Evolutionary conservation across 352 stramenopile species (phyloP), one percentile per base, ranked within the genome.

Genomic region (Albugo laibachii): DNA sequence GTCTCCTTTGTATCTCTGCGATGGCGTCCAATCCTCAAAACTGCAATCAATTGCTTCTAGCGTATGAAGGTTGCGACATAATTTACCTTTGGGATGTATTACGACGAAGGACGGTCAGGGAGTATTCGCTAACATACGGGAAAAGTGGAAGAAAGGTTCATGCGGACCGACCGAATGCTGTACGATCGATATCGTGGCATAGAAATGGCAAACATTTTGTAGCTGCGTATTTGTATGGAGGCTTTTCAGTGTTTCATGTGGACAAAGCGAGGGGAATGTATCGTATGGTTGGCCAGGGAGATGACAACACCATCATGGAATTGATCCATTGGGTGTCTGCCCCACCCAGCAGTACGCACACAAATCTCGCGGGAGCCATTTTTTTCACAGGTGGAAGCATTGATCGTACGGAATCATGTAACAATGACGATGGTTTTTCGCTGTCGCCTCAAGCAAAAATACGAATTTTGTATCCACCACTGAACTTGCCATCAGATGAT

Each of bases 151-250:
- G 24, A 31, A 31, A 31, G 8, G 8, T 3, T 31, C 24, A 31
- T 3, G 8, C 8, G 24, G 24, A 31, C 8, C 24, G 24, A 31
- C 24, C 3, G 3, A 31, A 31, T 31, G 24, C 65, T 0, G 64
- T 74, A 3, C 68, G 69, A 43, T 70, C 55, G 11, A 45, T 88
- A 1, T 65, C 72, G n/a, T 88, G 75, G 75, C 75, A 88, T 52
- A 68, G 63, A 4, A 81, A 59, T 45, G 75, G 75, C 11, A 88
- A 88, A 57, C 54, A 70, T 21, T 88, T 88, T 49, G 75, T 75
- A 0, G 72, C 54, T 1, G 72, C 69, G 14, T 88, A 75, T 53
- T 69, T 77, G 21, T 55, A 63, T 14, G 75, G 75, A 21, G 66
- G 69, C 10, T 67, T 84, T 54, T 69, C 58, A 0, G 48, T 82